These are phyloP conservation scores for Trichoderma atrobrunneum DNA, from an alignment of 2,329 filamentous ascomycete species.

Conservation along the genomic window DNA sequence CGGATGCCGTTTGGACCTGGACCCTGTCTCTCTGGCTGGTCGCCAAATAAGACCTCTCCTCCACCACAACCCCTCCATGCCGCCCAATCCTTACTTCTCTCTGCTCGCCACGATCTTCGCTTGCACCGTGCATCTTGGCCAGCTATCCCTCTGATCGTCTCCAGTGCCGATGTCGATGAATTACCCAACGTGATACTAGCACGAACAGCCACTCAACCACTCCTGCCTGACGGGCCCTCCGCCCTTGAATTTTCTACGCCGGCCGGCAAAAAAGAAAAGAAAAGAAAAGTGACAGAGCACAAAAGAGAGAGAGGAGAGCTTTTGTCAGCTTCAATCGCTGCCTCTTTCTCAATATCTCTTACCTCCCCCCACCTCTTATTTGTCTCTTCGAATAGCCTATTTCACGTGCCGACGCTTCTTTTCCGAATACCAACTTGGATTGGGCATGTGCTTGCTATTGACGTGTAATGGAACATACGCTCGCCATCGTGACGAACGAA, in stretches of 20 bases:
- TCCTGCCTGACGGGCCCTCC: constrained; percentile 27
- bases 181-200: constrained; percentile 24
- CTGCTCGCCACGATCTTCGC: constrained; percentile 25
- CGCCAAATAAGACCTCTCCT: constrained; percentile 33
- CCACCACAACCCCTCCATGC: constrained; percentile 26
- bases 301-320: background rate
- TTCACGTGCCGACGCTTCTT: background rate
- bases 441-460: constrained; percentile 42
- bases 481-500: constrained; percentile 42
- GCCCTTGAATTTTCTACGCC: constrained; percentile 25
- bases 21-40: constrained; percentile 17
- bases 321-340: background rate
- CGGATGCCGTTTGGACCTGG: constrained; percentile 17
- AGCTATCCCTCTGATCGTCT: constrained; percentile 31
- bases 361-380: constrained; percentile 4
- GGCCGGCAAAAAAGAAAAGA: background rate
- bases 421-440: background rate
- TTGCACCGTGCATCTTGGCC: constrained; percentile 26
- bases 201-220: constrained; percentile 29
- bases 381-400: background rate
- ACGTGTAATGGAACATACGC: constrained; percentile 48
- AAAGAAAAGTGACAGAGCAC: background rate
- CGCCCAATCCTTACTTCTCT: constrained; percentile 21
- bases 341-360: background rate
- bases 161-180: constrained; percentile 29